phyloP scores from a whole-genome alignment of 2,329 filamentous ascomycete species.

The Myotisia sp. region DNA sequence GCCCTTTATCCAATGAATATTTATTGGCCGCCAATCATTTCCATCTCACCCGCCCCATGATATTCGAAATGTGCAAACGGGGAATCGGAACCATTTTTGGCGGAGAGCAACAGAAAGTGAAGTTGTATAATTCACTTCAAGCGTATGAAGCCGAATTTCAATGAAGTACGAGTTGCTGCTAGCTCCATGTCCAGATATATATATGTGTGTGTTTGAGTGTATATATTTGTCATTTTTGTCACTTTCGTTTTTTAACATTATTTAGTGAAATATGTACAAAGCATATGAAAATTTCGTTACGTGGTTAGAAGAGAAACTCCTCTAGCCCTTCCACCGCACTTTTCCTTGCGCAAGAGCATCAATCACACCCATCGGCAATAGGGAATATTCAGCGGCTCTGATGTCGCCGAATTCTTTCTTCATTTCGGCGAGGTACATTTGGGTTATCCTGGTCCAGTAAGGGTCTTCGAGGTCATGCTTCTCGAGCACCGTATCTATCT shows the following conservation, averaged over 20 bases:
- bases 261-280: too few species aligned
- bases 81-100: conserved; percentile 55
- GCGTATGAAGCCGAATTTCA: conserved; percentile 12
- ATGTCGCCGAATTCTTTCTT: conserved; percentile 27
- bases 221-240: too few species aligned
- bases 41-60: conserved; percentile 33
- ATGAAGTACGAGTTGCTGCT: too few species aligned
- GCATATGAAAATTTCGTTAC: too few species aligned
- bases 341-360: conserved; percentile 29
- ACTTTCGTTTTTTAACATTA: too few species aligned
- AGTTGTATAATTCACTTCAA: conserved; percentile 15
- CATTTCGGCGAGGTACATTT: conserved; percentile 29
- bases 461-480: conserved; percentile 20
- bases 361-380: conserved; percentile 31
- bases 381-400: conserved; percentile 27
- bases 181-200: too few species aligned
- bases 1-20: conserved; percentile 63
- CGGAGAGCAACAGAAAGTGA: conserved; percentile 42
- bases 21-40: conserved; percentile 59
- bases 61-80: conserved; percentile 45
- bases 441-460: conserved; percentile 32
- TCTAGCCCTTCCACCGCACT: conserved; percentile 29
- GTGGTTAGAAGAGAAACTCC: too few species aligned
- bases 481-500: conserved; percentile 11
- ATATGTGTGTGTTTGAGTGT: too few species aligned